These are phyloP conservation scores for Exophiala aquamarina DNA, from an alignment of 2,329 filamentous ascomycete species.

Conservation along the genomic window DNA sequence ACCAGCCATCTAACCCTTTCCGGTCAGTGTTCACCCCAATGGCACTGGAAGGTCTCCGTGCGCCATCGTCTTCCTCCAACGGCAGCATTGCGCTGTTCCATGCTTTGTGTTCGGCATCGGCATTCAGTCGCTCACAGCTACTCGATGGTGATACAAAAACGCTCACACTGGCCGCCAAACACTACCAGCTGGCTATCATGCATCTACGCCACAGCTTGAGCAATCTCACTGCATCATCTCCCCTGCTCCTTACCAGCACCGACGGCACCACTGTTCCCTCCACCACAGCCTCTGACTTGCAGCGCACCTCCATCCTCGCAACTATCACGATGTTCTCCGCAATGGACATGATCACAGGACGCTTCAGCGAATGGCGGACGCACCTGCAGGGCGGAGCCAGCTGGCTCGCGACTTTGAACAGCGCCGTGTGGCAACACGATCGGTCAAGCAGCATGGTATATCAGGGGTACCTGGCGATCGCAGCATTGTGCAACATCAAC, in stretches of 20 bases:
- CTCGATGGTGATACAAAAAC: slow-evolving; percentile 25
- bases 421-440: slow-evolving; percentile 15
- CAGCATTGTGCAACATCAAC: slow-evolving; percentile 31
- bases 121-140: slow-evolving; percentile 32
- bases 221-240: slow-evolving; percentile 28
- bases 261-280: not conserved
- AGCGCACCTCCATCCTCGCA: slow-evolving; percentile 23
- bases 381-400: slow-evolving; percentile 30
- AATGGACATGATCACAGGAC: slow-evolving; percentile 26
- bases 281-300: slow-evolving; percentile 5
- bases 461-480: slow-evolving; percentile 33
- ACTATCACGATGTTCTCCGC: slow-evolving; percentile 25
- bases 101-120: slow-evolving; percentile 32
- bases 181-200: slow-evolving; percentile 32
- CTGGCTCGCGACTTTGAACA: slow-evolving; percentile 19
- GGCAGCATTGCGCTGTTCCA: slow-evolving; percentile 34
- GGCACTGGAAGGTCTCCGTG: slow-evolving; percentile 18
- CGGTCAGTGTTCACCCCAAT: slow-evolving; percentile 30
- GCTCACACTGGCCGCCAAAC: slow-evolving; percentile 31
- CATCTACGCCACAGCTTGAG: slow-evolving; percentile 35
- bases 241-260: not conserved
- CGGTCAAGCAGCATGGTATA: slow-evolving; percentile 23
- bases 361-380: slow-evolving; percentile 29
- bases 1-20: slow-evolving; percentile 32
- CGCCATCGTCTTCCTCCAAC: slow-evolving; percentile 24